Percentiles rank a stretch among this genome's conserved stretches.
Conservation (phyloP, 108 stramenopile genomes). For the Cyclotella choctawhatcheeana region DNA sequence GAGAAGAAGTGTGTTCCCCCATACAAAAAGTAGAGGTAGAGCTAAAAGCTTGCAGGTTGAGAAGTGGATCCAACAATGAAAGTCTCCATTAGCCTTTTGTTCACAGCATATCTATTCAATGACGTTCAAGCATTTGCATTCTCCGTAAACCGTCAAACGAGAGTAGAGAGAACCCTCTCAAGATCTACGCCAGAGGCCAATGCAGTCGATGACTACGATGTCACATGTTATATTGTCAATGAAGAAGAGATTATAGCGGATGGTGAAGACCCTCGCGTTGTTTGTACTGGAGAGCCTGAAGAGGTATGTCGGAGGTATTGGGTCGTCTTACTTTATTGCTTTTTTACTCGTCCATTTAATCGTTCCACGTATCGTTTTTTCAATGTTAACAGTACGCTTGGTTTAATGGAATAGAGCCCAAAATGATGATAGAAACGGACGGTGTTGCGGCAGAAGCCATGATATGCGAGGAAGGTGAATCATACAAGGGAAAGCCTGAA, state of each 20-base stretch:
- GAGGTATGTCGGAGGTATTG: slow-evolving; percentile 22
- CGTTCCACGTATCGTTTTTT: not conserved
- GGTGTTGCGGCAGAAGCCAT: slow-evolving; percentile 29
- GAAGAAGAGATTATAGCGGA: slow-evolving; percentile 54
- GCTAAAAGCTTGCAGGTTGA: no score
- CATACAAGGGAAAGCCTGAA: slow-evolving; percentile 58
- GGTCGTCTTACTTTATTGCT: not conserved
- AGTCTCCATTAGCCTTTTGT: not conserved
- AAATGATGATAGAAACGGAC: slow-evolving; percentile 49
- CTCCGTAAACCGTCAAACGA: not conserved
- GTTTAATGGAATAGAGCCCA: slow-evolving; percentile 64
- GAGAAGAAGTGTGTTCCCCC: no score
- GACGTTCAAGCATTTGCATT: not conserved
- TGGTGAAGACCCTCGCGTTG: slow-evolving; percentile 58
- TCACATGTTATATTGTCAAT: slow-evolving; percentile 59
- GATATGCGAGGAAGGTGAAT: slow-evolving; percentile 59
- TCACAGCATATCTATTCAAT: no score
- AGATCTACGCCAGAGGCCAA: not conserved
- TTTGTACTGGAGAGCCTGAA: slow-evolving; percentile 58
- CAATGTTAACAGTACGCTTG: slow-evolving; percentile 55
- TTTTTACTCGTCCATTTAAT: not conserved
- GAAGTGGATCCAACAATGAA: no score
- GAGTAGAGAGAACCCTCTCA: not conserved
- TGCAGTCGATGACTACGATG: slow-evolving; percentile 28
- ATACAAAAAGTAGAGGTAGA: no score